These are phyloP conservation scores for Fistulinella cinereoalba DNA, from an alignment of 1,284 basidiomycete genomes.

Conservation along the genomic window DNA sequence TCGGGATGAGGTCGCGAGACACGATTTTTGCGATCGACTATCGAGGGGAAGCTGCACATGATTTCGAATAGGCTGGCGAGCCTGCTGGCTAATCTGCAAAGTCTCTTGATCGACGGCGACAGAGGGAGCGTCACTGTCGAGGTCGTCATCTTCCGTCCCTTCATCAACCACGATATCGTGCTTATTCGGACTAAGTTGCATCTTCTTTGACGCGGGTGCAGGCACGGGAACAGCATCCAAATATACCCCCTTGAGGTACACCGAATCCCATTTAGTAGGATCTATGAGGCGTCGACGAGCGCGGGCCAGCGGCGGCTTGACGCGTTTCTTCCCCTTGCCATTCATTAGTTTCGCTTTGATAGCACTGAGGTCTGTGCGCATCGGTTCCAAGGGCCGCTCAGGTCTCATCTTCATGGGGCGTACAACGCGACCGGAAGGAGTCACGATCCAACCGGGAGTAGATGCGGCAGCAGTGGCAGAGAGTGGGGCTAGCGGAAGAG, in stretches of 20 bases:
- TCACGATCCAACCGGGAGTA: conserved; percentile 62
- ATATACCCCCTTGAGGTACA: conserved; percentile 63
- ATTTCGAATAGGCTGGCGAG: not conserved
- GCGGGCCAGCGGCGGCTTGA: conserved; percentile 20
- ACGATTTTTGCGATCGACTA: not conserved
- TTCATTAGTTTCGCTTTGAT: conserved; percentile 6
- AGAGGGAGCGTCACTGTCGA: not conserved
- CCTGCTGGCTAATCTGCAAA: not conserved
- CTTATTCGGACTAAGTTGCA: conserved; percentile 1
- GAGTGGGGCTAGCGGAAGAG: conserved; percentile 63
- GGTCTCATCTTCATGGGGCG: conserved; percentile 44
- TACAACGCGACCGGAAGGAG: conserved; percentile 62
- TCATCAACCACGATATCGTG: not conserved
- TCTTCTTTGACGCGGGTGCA: conserved; percentile 18
- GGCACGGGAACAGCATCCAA: conserved; percentile 40
- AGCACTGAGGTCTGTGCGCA: conserved; percentile 11
- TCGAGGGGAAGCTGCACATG: not conserved
- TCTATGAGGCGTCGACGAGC: conserved; percentile 51
- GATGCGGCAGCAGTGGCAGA: conserved; percentile 54
- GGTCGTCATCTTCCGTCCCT: conserved; percentile 51
- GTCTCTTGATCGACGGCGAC: not conserved
- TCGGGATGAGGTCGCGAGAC: not conserved
- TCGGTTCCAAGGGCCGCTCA: conserved; percentile 50
- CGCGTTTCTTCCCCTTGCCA: conserved; percentile 32
- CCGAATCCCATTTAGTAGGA: conserved; percentile 63